A percentile compares a stretch with the other conserved stretches of the same genome.
Evolutionary conservation across 192 early-diverging fungal genomes (phyloP).

Genomic region (Chytriomyces confervae): DNA sequence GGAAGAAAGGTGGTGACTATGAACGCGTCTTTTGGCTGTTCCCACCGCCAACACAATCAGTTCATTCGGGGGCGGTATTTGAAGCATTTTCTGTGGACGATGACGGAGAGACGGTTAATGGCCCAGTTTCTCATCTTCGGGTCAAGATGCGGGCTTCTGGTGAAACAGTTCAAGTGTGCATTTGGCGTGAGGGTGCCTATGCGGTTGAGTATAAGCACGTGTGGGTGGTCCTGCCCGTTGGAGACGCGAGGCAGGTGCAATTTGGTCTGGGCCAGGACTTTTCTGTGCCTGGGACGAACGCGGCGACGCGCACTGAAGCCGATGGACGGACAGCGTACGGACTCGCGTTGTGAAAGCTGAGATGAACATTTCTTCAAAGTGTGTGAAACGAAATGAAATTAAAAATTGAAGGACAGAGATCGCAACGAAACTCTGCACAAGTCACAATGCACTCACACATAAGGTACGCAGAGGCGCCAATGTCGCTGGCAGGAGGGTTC

Average conservation of each 20-base stretch:
- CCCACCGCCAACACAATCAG: slow-evolving; percentile 33
- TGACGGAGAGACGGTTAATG: slow-evolving; percentile 52
- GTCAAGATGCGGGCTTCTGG: neutral
- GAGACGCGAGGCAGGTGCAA: neutral
- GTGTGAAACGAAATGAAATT: too few species aligned
- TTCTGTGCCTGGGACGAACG: too few species aligned
- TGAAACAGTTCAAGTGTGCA: neutral
- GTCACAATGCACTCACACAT: too few species aligned
- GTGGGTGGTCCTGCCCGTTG: neutral
- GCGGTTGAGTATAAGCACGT: neutral
- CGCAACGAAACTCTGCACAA: too few species aligned
- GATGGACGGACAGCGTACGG: too few species aligned
- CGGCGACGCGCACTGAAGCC: too few species aligned
- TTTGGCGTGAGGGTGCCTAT: neutral
- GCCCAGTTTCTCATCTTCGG: slow-evolving; percentile 14
- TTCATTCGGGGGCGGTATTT: neutral
- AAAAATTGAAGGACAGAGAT: too few species aligned
- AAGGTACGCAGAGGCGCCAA: too few species aligned
- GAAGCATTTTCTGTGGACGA: slow-evolving; percentile 50
- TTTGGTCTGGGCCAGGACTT: too few species aligned
- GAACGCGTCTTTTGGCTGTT: slow-evolving; percentile 52
- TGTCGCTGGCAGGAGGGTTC: too few species aligned
- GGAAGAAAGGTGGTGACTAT: slow-evolving; percentile 40
- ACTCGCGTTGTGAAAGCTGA: too few species aligned
- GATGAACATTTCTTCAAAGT: too few species aligned